These are phyloP conservation scores for Blastobotrys ciferrii DNA, from an alignment of 1,139 yeast genomes.

Conservation along the genomic window DNA sequence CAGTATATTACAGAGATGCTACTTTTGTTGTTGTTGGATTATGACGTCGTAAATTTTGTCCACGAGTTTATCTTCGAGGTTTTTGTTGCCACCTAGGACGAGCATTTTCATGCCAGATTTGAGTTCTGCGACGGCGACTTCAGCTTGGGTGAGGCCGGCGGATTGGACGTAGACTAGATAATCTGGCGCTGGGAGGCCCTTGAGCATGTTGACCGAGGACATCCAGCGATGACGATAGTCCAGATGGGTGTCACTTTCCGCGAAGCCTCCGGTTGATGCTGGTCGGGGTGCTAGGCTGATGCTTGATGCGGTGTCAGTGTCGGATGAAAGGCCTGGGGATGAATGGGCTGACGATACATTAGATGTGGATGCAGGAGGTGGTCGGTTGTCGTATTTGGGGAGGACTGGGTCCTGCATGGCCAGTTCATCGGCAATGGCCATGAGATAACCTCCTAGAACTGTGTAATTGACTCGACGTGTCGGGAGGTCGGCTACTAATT, in stretches of 20 bases:
- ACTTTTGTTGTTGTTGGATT: conserved; percentile 7
- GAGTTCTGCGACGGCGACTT: conserved; percentile 28
- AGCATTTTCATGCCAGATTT: conserved; percentile 26
- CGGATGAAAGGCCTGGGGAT: conserved; percentile 6
- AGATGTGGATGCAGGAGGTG: conserved; percentile 7
- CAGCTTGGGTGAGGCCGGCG: conserved; percentile 24
- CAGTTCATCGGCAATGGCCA: conserved; percentile 31
- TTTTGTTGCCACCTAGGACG: conserved; percentile 27
- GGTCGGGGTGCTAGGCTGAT: conserved; percentile 6
- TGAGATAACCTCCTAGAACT: conserved; percentile 30
- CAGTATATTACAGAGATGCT: background rate
- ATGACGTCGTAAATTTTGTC: conserved; percentile 22
- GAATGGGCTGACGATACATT: conserved; percentile 7
- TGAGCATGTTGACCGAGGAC: conserved; percentile 26
- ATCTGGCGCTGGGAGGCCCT: conserved; percentile 33
- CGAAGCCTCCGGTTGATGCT: conserved; percentile 1
- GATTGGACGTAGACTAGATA: conserved; percentile 27
- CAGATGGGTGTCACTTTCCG: conserved; percentile 11
- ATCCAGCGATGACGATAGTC: conserved; percentile 30
- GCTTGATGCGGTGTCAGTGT: conserved; percentile 9
- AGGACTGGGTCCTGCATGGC: conserved; percentile 18
- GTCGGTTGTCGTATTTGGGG: background rate
- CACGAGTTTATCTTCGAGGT: conserved; percentile 25
- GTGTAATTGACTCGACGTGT: conserved; percentile 15
- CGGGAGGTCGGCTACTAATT: conserved; percentile 24